Conservation (phyloP, 768 basidiomycete genomes). For the Tylopilus plumbeoviolaceoides region DNA sequence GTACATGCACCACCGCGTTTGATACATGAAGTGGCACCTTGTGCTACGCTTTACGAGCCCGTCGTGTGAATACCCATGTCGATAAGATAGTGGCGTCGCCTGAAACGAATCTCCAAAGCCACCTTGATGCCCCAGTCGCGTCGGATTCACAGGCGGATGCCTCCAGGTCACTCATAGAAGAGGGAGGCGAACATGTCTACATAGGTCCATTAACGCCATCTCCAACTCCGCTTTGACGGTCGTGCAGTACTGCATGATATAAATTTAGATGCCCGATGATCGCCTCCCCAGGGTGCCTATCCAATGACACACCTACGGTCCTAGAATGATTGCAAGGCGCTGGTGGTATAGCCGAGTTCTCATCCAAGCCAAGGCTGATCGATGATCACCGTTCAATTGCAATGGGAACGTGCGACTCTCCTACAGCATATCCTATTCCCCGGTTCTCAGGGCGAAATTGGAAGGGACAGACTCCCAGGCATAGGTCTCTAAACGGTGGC, state of each 20-base stretch:
- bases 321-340: constrained; percentile 12
- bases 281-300: background rate
- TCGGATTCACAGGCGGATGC: constrained; percentile 2
- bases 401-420: background rate
- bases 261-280: constrained; percentile 1
- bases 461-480: constrained; percentile 16
- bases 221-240: constrained; percentile 7
- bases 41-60: constrained; percentile 5
- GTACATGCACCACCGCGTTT: background rate
- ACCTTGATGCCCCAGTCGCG: background rate
- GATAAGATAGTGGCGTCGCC: constrained; percentile 14
- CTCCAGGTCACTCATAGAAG: background rate
- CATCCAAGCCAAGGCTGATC: background rate
- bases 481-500: background rate
- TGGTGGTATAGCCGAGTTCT: background rate
- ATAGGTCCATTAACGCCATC: background rate
- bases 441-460: constrained; percentile 20
- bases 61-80: constrained; percentile 22
- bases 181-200: too few species aligned
- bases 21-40: constrained; percentile 22
- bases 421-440: background rate
- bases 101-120: constrained; percentile 5
- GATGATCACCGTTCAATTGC: background rate
- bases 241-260: background rate
- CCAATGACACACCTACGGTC: background rate